Evolutionary conservation across 805 yeast genomes (phyloP).

Genomic region (Candida michaelii): DNA sequence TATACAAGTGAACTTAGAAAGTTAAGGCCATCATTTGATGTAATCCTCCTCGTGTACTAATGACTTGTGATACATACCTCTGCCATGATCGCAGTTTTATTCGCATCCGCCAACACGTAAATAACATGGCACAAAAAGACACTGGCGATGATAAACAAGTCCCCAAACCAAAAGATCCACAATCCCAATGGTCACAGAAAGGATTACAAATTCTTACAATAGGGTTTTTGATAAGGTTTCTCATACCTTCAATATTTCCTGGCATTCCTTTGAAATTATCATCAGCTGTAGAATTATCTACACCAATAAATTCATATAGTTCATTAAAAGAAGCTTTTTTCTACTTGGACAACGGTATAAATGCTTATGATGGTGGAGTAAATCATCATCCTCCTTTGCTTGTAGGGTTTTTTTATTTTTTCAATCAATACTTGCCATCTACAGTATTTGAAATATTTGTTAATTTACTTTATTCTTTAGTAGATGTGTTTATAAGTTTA

Average conservation of each 20-base stretch:
- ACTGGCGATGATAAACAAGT: neutral
- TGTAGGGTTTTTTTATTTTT: constrained; percentile 46
- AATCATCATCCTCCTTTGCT: constrained; percentile 84
- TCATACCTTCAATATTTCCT: constrained; percentile 37
- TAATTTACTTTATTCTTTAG: constrained; percentile 50
- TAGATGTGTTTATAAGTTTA: constrained; percentile 60
- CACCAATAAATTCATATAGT: constrained; percentile 71
- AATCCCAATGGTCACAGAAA: neutral
- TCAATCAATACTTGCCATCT: constrained; percentile 24
- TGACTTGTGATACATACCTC: constrained; percentile 9
- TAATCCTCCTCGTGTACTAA: neutral
- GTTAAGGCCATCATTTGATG: too few relatives aligned
- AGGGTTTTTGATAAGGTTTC: constrained; percentile 34
- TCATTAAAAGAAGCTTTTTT: constrained; percentile 49
- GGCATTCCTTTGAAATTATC: constrained; percentile 25
- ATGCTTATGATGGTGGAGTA: constrained; percentile 81
- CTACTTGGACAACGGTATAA: constrained; percentile 52
- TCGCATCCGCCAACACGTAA: neutral
- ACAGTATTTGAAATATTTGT: constrained; percentile 18
- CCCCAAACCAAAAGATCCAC: neutral
- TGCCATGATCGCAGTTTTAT: constrained; percentile 6
- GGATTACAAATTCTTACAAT: constrained; percentile 8
- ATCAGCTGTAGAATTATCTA: constrained; percentile 58
- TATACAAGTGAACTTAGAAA: neutral
- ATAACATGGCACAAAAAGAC: constrained; percentile 1